Conservation (phyloP, 106 monocot species). For the Apostasia shenzhenica region DNA sequence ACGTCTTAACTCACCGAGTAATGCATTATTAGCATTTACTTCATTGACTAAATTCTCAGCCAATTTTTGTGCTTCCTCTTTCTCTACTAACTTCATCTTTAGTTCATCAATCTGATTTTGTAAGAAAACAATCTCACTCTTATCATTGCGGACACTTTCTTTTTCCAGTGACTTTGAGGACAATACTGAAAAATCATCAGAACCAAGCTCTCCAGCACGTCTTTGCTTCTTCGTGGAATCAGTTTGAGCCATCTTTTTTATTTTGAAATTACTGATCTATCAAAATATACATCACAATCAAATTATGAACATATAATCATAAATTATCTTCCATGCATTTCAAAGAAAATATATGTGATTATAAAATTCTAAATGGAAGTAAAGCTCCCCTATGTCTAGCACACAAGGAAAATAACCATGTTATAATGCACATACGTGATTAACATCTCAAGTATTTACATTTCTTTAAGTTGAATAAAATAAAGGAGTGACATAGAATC, state of each 20-base stretch:
- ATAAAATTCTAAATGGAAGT: too few relatives aligned
- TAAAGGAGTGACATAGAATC: too few relatives aligned
- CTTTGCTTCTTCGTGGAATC: constrained; percentile 32
- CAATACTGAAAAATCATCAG: constrained; percentile 13
- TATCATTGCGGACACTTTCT: constrained; percentile 35
- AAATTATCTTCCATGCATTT: too few relatives aligned
- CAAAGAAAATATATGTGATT: too few relatives aligned
- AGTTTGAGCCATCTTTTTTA: constrained; percentile 19
- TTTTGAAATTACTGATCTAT: constrained; percentile 28
- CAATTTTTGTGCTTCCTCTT: constrained; percentile 64
- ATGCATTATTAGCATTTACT: constrained; percentile 30
- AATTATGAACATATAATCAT: too few relatives aligned
- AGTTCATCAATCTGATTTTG: constrained; percentile 59
- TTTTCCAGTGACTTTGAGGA: constrained; percentile 11
- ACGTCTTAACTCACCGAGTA: constrained; percentile 43
- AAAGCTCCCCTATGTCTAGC: too few relatives aligned
- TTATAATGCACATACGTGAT: too few relatives aligned
- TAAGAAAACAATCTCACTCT: constrained; percentile 45
- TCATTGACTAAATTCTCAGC: constrained; percentile 48
- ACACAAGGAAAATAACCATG: too few relatives aligned
- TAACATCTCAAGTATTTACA: too few relatives aligned
- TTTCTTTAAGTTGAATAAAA: too few relatives aligned
- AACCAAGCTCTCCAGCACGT: constrained; percentile 19
- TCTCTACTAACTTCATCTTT: constrained; percentile 53
- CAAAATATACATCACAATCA: too few relatives aligned